Evolutionary conservation across 1,139 yeast genomes (phyloP).

Genomic region (Saccharomyces hybrid): DNA sequence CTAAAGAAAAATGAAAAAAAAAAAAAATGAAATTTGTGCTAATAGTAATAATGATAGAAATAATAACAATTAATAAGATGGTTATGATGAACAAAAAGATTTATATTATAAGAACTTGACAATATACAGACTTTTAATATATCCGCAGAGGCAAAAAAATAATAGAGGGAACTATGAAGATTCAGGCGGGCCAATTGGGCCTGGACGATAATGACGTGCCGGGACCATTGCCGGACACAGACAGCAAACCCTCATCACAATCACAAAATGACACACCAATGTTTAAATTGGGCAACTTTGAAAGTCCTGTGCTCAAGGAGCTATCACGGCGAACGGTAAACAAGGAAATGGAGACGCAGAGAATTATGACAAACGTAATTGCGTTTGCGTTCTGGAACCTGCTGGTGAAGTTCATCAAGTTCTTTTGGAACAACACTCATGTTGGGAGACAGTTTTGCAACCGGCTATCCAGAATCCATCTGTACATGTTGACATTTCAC

Average conservation of each 20-base stretch:
- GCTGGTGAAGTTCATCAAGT: conserved; percentile 20
- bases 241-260: background rate
- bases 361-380: conserved; percentile 32
- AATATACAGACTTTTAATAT: background rate
- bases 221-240: background rate
- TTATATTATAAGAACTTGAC: background rate
- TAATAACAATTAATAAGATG: background rate
- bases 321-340: conserved; percentile 32
- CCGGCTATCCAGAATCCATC: background rate
- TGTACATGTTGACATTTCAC: background rate
- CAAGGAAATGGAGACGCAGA: conserved; percentile 36
- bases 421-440: conserved; percentile 22
- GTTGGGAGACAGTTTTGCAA: conserved; percentile 11
- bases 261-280: background rate
- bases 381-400: conserved; percentile 29
- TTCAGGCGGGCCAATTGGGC: background rate
- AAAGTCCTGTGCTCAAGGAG: conserved; percentile 32
- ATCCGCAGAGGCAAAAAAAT: background rate
- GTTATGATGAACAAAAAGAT: background rate
- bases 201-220: background rate
- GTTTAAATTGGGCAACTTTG: conserved; percentile 20
- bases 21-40: background rate
- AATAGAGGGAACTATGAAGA: background rate
- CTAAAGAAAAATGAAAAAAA: background rate
- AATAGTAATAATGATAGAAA: background rate